These are phyloP conservation scores for Sugiyamaella mastotermitis DNA, from an alignment of 805 yeast genomes.

Conservation along the genomic window DNA sequence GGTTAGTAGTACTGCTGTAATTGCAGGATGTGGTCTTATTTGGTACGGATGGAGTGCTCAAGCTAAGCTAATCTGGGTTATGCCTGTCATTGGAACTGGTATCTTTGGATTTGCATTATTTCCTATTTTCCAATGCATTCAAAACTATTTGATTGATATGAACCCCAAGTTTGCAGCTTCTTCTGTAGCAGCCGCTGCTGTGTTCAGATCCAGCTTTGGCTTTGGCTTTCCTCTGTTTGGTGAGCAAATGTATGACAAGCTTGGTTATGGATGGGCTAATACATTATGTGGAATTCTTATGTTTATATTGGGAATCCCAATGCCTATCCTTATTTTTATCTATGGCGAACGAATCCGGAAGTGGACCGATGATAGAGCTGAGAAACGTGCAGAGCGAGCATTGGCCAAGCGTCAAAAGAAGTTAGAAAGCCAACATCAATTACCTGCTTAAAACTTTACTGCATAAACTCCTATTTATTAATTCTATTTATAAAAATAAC, in stretches of 20 bases:
- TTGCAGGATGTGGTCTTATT: constrained; percentile 54
- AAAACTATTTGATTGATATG: constrained; percentile 65
- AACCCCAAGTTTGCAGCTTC: constrained; percentile 64
- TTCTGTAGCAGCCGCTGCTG: constrained; percentile 63
- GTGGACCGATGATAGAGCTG: constrained; percentile 52
- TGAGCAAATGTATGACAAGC: constrained; percentile 43
- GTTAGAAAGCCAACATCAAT: too few relatives aligned
- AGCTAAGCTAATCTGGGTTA: constrained; percentile 50
- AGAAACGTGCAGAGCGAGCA: too few relatives aligned
- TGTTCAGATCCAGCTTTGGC: constrained; percentile 62
- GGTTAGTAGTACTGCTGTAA: constrained; percentile 43
- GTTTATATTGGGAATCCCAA: constrained; percentile 55
- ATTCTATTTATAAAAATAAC: too few relatives aligned
- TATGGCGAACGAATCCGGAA: constrained; percentile 52
- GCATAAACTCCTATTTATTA: too few relatives aligned
- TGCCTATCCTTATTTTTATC: constrained; percentile 50
- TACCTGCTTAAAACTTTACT: too few relatives aligned
- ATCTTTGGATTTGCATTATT: constrained; percentile 55
- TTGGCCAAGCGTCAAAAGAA: too few relatives aligned
- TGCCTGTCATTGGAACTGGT: constrained; percentile 56
- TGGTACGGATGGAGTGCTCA: constrained; percentile 73
- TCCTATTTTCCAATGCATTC: constrained; percentile 62
- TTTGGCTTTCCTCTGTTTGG: constrained; percentile 67
- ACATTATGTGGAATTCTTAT: constrained; percentile 56
- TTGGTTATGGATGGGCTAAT: constrained; percentile 70